Percentiles rank a stretch among this genome's conserved stretches.
Evolutionary conservation across 805 yeast species (phyloP).

Genomic region (Spathaspora sp.): DNA sequence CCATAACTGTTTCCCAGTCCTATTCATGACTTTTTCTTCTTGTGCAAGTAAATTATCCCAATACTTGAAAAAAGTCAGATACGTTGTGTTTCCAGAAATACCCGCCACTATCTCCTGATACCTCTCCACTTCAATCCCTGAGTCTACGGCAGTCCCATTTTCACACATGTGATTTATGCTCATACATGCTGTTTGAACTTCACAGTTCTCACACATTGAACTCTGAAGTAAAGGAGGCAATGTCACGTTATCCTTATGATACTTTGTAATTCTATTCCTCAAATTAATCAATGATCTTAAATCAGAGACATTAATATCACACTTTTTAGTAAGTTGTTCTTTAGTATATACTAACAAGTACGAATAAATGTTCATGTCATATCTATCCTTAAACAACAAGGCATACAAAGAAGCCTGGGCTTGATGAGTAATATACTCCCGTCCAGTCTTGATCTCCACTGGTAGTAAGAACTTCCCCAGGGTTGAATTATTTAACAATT

Average conservation of each 20-base stretch:
- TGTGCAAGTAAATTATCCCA: constrained; percentile 74
- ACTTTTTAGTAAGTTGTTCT: constrained; percentile 49
- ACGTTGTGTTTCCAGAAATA: constrained; percentile 32
- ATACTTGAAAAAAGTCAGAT: constrained; percentile 55
- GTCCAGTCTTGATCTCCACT: constrained; percentile 87
- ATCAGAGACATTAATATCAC: constrained; percentile 53
- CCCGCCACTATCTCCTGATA: constrained; percentile 52
- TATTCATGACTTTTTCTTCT: constrained; percentile 61
- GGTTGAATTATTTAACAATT: constrained; percentile 22
- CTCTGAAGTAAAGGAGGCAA: constrained; percentile 54
- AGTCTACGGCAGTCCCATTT: constrained; percentile 49
- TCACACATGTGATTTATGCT: constrained; percentile 57
- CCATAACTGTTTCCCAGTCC: constrained; percentile 66
- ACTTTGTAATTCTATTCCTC: constrained; percentile 66
- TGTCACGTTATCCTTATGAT: constrained; percentile 47
- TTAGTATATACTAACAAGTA: constrained; percentile 75
- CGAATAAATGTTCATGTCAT: constrained; percentile 61
- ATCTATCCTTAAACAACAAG: constrained; percentile 72
- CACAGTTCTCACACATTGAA: constrained; percentile 62
- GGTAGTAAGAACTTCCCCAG: constrained; percentile 60
- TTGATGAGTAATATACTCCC: constrained; percentile 62
- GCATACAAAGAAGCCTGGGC: constrained; percentile 88
- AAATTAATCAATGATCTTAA: constrained; percentile 65
- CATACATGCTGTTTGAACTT: constrained; percentile 57
- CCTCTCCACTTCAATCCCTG: constrained; percentile 49